A percentile compares a stretch with the other conserved stretches of the same genome.
Evolutionary conservation across 768 basidiomycete species (phyloP).

Genomic region (Russula brevipes): DNA sequence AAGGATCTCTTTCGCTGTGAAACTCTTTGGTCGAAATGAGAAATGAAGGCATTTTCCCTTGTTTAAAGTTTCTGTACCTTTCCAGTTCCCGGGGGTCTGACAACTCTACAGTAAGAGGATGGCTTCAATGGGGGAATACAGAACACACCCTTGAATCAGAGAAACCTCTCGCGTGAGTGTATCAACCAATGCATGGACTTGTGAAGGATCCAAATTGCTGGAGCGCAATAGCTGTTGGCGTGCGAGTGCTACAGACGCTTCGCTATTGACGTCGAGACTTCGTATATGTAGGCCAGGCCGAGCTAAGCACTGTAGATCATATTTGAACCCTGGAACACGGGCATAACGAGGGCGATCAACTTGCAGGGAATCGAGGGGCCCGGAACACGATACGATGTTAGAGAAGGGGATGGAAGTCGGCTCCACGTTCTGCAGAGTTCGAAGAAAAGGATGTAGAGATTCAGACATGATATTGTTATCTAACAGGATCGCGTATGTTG

Average conservation of each 20-base stretch:
- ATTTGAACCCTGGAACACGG: constrained; percentile 47
- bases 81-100: constrained; percentile 72
- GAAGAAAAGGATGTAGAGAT: constrained; percentile 21
- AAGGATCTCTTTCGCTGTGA: constrained; percentile 63
- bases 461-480: constrained; percentile 24
- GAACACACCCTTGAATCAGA: constrained; percentile 63
- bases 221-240: constrained; percentile 40
- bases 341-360: constrained; percentile 13
- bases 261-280: constrained; percentile 40
- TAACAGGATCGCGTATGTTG: constrained; percentile 19
- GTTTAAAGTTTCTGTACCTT: constrained; percentile 43
- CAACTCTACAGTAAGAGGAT: not conserved
- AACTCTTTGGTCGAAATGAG: constrained; percentile 40
- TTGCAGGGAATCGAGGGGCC: not conserved
- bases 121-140: not conserved
- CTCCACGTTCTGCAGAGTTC: constrained; percentile 19
- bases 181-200: constrained; percentile 63
- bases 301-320: constrained; percentile 47
- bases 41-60: not conserved
- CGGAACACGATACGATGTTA: constrained; percentile 1
- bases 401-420: constrained; percentile 22
- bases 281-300: constrained; percentile 33
- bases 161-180: constrained; percentile 54
- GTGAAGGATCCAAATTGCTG: constrained; percentile 64
- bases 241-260: constrained; percentile 43